Evolutionary conservation across 192 early-diverging fungal species (phyloP), one percentile per base, ranked within the genome.

Genomic region (Chytriomyces sp.): DNA sequence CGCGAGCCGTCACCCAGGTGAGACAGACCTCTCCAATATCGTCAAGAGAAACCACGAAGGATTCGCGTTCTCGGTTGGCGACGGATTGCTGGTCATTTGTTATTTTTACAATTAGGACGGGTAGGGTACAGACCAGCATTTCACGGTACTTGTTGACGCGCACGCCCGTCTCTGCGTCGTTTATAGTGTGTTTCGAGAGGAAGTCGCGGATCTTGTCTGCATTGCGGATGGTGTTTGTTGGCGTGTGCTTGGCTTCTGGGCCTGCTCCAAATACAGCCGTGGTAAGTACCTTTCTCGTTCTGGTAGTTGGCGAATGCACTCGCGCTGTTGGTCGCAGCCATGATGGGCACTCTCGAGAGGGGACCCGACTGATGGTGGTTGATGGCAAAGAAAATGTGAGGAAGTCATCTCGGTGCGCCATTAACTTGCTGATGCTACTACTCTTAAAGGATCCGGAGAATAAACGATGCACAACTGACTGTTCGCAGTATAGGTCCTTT

Each of bases 21-120:
- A n/a, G 30, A 39, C 72, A 14, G 39, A 80, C 79, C 38, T 30
- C 39, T 12, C 62, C 77, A 52, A 85, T 56, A 60, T 85, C 80
- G 53, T 85, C 84, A n/a, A 85, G 59, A n/a, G 71, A 77, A 63
- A 85, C 72, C 38, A 74, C 72, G 12, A 85, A 59, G 14, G 67
- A 73, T n/a, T 57, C 57, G 19, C 58, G 53, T 34, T 63, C 69
- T 7, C 78, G 54, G 3, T 75, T 67, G 0, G 84, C 70, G 40
- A 85, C 64, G 14, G 72, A 72, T 61, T 65, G 56, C 82, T 80
- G 64, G 6, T n/a, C n/a, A n/a, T n/a, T n/a, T n/a, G n/a, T n/a
- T n/a, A n/a, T 32, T 75, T 56, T 38, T 0, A 58, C 73, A 8
- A 17, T 37, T 37, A n/a, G 2, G 12, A 41, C 32, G 30, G 56